A percentile compares a stretch with the other conserved stretches of the same genome.
These are phyloP conservation scores for Kernera saxatilis DNA, from an alignment of 345 rosid species.

Conservation along the genomic window DNA sequence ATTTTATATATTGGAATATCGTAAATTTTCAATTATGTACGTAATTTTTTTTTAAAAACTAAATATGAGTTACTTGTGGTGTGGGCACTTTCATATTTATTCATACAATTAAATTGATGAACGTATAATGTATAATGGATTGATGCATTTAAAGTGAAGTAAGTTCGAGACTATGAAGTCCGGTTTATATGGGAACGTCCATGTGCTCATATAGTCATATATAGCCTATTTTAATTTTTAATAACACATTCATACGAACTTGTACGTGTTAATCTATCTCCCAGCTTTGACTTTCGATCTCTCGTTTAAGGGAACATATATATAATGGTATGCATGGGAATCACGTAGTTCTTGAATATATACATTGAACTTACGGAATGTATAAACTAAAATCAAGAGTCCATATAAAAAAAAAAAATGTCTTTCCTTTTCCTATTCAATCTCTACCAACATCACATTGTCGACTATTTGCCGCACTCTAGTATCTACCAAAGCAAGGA, in stretches of 20 bases:
- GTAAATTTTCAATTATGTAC: too few relatives aligned
- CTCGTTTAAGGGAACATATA: not conserved
- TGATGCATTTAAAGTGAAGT: conserved; percentile 10
- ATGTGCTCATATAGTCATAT: conserved; percentile 16
- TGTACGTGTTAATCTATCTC: not conserved
- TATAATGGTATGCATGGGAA: conserved; percentile 8
- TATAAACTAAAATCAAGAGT: not conserved
- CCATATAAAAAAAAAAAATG: not conserved
- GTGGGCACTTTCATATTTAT: not conserved
- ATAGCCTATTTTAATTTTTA: not conserved
- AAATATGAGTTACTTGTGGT: not conserved
- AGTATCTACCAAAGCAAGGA: not conserved
- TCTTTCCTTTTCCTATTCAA: not conserved
- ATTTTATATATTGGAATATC: too few relatives aligned
- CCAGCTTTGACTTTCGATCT: not conserved
- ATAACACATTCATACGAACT: not conserved
- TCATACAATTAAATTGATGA: not conserved
- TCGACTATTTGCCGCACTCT: not conserved
- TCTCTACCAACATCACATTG: not conserved
- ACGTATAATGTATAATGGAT: not conserved
- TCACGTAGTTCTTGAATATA: conserved; percentile 11
- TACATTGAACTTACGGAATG: not conserved
- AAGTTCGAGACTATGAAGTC: not conserved
- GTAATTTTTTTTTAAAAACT: too few relatives aligned
- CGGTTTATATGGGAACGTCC: conserved; percentile 18